Conservation (phyloP, 768 basidiomycete genomes). For the Collybia nuda region DNA sequence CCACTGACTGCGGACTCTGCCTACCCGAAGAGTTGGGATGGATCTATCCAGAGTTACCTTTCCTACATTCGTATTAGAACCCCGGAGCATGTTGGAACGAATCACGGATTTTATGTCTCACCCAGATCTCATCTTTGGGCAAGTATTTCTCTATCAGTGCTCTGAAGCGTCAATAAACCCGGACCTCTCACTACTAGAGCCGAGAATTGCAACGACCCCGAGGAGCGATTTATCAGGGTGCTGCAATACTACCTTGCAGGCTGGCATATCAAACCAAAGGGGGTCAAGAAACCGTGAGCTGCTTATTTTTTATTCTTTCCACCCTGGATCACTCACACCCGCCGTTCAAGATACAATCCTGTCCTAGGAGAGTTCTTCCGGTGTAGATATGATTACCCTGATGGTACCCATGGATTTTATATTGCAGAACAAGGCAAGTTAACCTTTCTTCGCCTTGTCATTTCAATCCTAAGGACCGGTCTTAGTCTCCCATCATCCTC, state of each 20-base stretch:
- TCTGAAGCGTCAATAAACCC: neutral
- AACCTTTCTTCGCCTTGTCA: neutral
- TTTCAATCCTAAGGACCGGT: neutral
- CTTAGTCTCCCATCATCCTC: conserved; percentile 94
- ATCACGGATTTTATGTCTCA: conserved; percentile 99
- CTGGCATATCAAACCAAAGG: conserved; percentile 99
- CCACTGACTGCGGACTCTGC: conserved; percentile 1
- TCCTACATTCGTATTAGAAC: conserved; percentile 95
- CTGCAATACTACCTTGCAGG: conserved; percentile 96
- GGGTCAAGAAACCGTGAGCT: conserved; percentile 96
- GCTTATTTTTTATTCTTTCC: conserved; percentile 3
- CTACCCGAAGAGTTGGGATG: conserved; percentile 78
- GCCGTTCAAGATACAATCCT: conserved; percentile 79
- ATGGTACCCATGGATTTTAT: conserved; percentile 91
- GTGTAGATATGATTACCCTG: conserved; percentile 89
- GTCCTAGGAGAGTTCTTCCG: conserved; percentile 98
- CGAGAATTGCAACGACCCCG: conserved; percentile 74
- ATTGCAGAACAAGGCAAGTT: conserved; percentile 88
- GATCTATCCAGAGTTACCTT: conserved; percentile 94
- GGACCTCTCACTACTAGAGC: conserved; percentile 46
- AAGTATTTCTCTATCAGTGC: conserved; percentile 28
- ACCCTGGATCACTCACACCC: conserved; percentile 4
- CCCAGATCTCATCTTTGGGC: conserved; percentile 96
- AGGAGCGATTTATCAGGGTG: conserved; percentile 90
- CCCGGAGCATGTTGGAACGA: conserved; percentile 94